Percentiles rank a stretch among this genome's conserved stretches.
Conservation (phyloP, 345 rosid genomes). For the Murraya paniculata region DNA sequence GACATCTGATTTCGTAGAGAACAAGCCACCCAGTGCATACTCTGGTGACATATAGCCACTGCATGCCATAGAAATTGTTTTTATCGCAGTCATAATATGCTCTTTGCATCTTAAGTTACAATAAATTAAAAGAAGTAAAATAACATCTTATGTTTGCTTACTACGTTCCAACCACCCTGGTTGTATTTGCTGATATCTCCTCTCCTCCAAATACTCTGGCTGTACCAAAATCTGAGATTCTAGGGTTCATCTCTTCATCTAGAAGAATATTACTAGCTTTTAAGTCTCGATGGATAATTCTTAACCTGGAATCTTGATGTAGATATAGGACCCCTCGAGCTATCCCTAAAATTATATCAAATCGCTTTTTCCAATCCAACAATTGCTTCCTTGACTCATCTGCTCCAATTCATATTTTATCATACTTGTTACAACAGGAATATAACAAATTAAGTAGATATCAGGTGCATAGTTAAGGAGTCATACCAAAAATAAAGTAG, state of each 20-base stretch:
- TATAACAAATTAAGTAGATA: neutral
- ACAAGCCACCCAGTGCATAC: neutral
- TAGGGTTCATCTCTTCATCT: slow-evolving; percentile 35
- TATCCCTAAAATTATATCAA: slow-evolving; percentile 29
- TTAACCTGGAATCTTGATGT: slow-evolving; percentile 35
- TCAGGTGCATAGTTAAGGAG: neutral
- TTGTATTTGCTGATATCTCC: neutral
- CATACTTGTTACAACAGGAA: neutral
- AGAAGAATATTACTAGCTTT: slow-evolving; percentile 34
- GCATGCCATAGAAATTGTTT: neutral
- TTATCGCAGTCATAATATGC: neutral
- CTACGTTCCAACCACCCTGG: neutral
- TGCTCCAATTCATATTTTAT: neutral
- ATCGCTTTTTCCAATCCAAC: slow-evolving; percentile 28
- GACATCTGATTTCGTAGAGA: slow-evolving; percentile 4
- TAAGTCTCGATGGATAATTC: slow-evolving; percentile 38
- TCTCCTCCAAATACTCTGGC: slow-evolving; percentile 29
- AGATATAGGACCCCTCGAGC: slow-evolving; percentile 38
- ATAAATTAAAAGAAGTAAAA: neutral
- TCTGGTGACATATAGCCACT: slow-evolving; percentile 4
- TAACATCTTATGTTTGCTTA: neutral
- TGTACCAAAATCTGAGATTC: slow-evolving; percentile 42
- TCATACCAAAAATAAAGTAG: slow-evolving; percentile 24
- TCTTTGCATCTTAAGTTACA: neutral
- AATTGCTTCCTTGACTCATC: slow-evolving; percentile 6